Evolutionary conservation across 805 yeast species (phyloP), one percentile per base, ranked within the genome.

Genomic region (Metschnikowia borealis): DNA sequence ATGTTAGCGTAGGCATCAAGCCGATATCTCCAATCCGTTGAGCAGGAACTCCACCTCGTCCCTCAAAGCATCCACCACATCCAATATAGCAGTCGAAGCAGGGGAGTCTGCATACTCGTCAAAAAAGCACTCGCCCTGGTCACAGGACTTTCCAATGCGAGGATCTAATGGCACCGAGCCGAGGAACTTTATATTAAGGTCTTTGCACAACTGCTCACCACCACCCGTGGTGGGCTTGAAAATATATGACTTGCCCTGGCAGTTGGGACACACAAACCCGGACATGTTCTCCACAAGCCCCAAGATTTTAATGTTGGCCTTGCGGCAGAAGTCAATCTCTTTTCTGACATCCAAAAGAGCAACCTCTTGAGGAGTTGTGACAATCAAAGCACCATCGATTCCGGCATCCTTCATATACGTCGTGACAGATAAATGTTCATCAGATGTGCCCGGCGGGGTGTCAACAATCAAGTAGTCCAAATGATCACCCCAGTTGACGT

Each of bases 401-500:
- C 97, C 97, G 4, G 86, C 82, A 34, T 89, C 96, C 60, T 88
- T 87, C 79, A 94, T 73, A 62, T 88, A 91, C 46, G 87, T 84
- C 32, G 91, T 88, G 32, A 94, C 91, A 6, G 96, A 84, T 38
- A 94, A 77, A 68, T 94, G 99, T 66, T 94, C 99, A 68, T 94
- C 99, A 0, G 96, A 86, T 0, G 99, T 94, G 0, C 99, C 99
- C 0, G 99, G 99, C 0, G 99, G 99, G 0, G 99, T 94, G 62
- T 94, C 99, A 15, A 94, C 86, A 14, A 94, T 79, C 57, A 94
- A 73, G 62, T 87, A 94, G 66, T 94, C 97, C 49, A 87, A 68
- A 44, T 58, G 68, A 21, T 78, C 77, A 4, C 96, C 96, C 99
- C 99, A 94, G 60, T 89, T 90, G 2, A 94, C 97, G 60, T 92